Conservation (phyloP, 176 grass and related monocot genomes). For the Triticum monococcum region DNA sequence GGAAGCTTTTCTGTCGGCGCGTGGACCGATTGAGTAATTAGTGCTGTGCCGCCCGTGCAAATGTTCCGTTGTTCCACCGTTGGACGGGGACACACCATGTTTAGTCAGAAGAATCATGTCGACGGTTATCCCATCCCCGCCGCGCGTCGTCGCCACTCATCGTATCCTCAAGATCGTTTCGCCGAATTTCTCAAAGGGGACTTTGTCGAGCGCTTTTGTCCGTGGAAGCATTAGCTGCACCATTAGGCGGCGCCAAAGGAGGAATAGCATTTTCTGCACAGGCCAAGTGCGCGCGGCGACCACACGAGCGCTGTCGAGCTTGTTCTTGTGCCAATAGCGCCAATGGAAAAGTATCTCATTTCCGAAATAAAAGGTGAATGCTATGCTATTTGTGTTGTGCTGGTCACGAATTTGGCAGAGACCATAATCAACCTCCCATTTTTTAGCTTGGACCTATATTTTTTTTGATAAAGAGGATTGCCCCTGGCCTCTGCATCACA, state of each 20-base stretch:
- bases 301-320: no score
- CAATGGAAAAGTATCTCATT: no score
- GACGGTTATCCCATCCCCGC: neutral
- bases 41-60: neutral
- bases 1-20: neutral
- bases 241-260: no score
- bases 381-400: neutral
- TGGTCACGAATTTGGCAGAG: neutral
- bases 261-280: no score
- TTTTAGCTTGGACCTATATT: no score
- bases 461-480: no score
- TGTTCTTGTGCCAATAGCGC: no score
- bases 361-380: neutral
- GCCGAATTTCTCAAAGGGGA: no score
- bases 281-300: no score
- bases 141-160: no score
- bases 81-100: neutral
- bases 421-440: neutral
- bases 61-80: neutral
- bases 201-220: neutral
- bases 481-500: no score
- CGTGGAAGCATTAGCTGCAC: neutral
- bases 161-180: neutral
- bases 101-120: slow-evolving; percentile 12
- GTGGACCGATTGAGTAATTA: neutral